Conservation (phyloP, 768 basidiomycete genomes). For the Daedaleopsis sinensis region DNA sequence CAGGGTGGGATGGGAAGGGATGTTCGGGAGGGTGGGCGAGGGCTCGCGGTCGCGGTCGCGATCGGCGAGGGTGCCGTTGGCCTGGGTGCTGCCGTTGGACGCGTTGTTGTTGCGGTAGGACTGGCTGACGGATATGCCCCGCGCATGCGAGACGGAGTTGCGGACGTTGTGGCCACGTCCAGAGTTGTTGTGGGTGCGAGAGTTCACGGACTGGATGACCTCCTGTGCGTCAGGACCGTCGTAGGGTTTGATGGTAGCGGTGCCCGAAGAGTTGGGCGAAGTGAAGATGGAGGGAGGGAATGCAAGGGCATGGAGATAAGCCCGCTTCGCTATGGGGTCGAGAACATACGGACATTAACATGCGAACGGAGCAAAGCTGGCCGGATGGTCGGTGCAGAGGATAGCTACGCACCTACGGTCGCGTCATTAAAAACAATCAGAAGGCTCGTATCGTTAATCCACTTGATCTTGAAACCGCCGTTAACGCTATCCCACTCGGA, state of each 20-base stretch:
- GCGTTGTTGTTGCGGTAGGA: slow-evolving; percentile 25
- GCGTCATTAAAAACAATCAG: slow-evolving; percentile 95
- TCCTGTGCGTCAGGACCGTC: slow-evolving; percentile 91
- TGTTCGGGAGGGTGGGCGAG: slow-evolving; percentile 78
- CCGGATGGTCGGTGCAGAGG: slow-evolving; percentile 7
- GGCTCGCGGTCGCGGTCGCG: slow-evolving; percentile 59
- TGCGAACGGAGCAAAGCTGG: not conserved
- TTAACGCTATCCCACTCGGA: slow-evolving; percentile 82
- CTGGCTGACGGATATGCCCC: slow-evolving; percentile 30
- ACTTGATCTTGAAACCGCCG: slow-evolving; percentile 99
- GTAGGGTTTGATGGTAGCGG: slow-evolving; percentile 83
- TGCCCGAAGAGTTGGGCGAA: slow-evolving; percentile 50
- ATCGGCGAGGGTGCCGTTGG: slow-evolving; percentile 34
- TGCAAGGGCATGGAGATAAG: slow-evolving; percentile 89
- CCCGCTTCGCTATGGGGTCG: slow-evolving; percentile 77
- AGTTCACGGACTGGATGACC: slow-evolving; percentile 83
- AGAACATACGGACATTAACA: slow-evolving; percentile 6
- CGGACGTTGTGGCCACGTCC: slow-evolving; percentile 76
- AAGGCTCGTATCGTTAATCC: slow-evolving; percentile 96
- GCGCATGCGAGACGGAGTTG: slow-evolving; percentile 33
- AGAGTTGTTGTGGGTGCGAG: slow-evolving; percentile 63
- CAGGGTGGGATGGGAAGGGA: slow-evolving; percentile 83
- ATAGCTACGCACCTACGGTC: slow-evolving; percentile 69
- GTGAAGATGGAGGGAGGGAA: slow-evolving; percentile 75
- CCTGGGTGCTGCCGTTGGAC: slow-evolving; percentile 12